Conservation (phyloP, 2,329 filamentous ascomycete species). For the Curvularia lunata region DNA sequence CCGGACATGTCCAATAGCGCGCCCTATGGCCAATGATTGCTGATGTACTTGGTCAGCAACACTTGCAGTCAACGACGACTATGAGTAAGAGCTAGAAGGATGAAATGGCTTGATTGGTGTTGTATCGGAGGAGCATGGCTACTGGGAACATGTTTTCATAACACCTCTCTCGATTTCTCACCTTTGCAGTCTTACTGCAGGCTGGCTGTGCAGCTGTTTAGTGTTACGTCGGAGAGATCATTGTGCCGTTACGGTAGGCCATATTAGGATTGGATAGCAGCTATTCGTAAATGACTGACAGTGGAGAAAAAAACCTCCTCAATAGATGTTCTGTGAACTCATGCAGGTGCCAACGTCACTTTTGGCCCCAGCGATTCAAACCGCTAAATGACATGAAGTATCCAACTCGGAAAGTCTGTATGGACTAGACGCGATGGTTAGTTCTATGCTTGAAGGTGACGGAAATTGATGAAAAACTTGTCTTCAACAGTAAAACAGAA, state of each 20-base stretch:
- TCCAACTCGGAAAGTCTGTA: not conserved
- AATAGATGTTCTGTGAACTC: not conserved
- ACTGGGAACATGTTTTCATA: not conserved
- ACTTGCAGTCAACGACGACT: not conserved
- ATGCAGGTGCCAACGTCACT: not conserved
- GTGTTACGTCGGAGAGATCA: not conserved
- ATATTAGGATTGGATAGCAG: not conserved
- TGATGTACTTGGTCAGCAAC: not conserved
- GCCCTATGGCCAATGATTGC: not conserved
- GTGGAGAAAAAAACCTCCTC: not conserved
- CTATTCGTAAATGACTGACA: not conserved
- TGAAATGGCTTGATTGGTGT: not conserved
- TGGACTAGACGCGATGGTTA: not conserved
- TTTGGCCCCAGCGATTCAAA: not conserved
- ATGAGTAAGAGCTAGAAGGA: not conserved
- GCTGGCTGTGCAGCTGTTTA: too few relatives aligned
- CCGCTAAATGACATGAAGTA: not conserved
- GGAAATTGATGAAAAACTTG: not conserved
- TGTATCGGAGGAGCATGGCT: not conserved
- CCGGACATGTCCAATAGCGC: not conserved
- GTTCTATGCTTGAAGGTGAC: not conserved
- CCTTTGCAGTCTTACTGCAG: not conserved
- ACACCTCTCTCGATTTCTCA: not conserved
- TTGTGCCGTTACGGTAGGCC: not conserved
- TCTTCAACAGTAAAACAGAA: too few relatives aligned